phyloP scores from a whole-genome alignment of 192 early-diverging fungal species.

The Coemansia erecta region DNA sequence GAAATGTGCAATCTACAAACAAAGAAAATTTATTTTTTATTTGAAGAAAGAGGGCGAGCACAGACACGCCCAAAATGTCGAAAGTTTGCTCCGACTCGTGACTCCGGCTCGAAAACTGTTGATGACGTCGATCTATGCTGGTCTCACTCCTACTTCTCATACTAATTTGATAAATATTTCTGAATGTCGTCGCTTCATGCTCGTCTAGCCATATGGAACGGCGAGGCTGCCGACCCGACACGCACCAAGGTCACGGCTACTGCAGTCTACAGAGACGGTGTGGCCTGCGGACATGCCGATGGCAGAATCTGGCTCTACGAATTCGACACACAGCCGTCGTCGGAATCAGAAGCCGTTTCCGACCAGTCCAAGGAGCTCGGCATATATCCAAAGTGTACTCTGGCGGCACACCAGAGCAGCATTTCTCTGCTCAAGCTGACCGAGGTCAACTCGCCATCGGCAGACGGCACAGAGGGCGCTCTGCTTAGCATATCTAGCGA shows the following conservation, averaged over 20 bases:
- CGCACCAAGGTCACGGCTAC: conserved; percentile 28
- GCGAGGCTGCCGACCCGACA: conserved; percentile 31
- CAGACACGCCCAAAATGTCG: no score
- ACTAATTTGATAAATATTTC: neutral
- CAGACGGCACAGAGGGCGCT: conserved; percentile 38
- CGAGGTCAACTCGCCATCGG: conserved; percentile 28
- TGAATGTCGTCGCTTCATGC: conserved; percentile 31
- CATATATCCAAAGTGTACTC: conserved; percentile 31
- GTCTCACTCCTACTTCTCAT: neutral
- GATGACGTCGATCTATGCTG: no score
- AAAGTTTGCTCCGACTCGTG: no score
- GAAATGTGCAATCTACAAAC: no score
- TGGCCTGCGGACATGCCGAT: conserved; percentile 41
- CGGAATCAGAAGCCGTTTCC: neutral
- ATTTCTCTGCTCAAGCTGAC: conserved; percentile 23
- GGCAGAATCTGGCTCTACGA: conserved; percentile 50
- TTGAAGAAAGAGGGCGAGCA: no score
- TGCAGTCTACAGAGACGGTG: conserved; percentile 24
- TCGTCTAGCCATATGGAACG: conserved; percentile 43
- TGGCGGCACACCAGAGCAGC: conserved; percentile 31
- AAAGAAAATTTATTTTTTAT: no score
- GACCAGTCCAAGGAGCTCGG: neutral
- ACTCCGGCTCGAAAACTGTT: no score
- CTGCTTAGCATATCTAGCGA: conserved; percentile 39
- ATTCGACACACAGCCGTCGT: conserved; percentile 1